Base-by-base conservation (phyloP, 129 eudicot genomes). In the Flaveria bidentis region DNA sequence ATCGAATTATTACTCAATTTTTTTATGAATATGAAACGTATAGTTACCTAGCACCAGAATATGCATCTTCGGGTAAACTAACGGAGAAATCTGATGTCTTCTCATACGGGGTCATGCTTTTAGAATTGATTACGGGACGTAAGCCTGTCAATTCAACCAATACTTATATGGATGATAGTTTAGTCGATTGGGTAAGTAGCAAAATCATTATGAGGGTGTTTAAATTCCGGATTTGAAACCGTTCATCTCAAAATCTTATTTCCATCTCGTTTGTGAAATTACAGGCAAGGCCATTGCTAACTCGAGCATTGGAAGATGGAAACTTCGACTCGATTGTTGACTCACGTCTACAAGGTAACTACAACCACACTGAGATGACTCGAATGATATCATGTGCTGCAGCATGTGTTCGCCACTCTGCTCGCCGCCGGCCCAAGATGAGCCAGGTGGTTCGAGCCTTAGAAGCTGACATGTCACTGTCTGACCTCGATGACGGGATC, bases 41-140 rank as follows among this genome's bases (percentile, higher is more conserved):
- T 73, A 95, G 99, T 81, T 95, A 95, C 84, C 86, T 95, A 60
- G 99, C 99, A 65, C 99, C 97, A 15, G 99, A 95, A 69, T 95
- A 91, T 82, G 99, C 99, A 30, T 65, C 99, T 47, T 86, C 94
- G 3, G 99, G 97, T 23, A 91, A 95, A 78, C 90, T 89, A 18
- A 79, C 90, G 0, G 97, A 91, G 22, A 95, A 86, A 78, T 95
- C 99, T 2, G 96, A 95, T 85, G 96, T 89, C 51, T 95, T 91
- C 88, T 95, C 99, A 14, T 95, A 78, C 57, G 99, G 99, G 1
- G 92, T 95, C 41, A 86, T 95, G 92, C 97, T 95, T 61, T 78
- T 95, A 33, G 99, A 95, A 76, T 70, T 95, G 84, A 85, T 95
- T 7, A 91, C 97, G 60, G 99, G 99, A 13, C 96, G 96, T 20